phyloP scores from a whole-genome alignment of 768 basidiomycete genomes.

The Austroboletus eburneus region DNA sequence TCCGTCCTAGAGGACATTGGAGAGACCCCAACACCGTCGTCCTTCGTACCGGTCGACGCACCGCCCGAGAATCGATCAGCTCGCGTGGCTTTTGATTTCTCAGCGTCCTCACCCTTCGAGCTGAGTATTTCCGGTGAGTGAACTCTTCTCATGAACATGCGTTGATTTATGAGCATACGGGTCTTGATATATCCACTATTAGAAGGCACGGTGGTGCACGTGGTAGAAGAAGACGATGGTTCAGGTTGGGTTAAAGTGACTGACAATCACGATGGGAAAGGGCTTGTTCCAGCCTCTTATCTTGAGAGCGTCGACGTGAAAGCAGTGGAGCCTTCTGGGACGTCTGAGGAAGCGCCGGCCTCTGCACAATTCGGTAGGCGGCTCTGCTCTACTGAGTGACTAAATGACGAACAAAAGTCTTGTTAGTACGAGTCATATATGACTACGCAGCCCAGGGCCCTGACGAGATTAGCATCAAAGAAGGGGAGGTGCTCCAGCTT shows the following conservation, averaged over 20 bases:
- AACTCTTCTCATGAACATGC: slow-evolving; percentile 8
- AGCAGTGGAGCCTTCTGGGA: slow-evolving; percentile 6
- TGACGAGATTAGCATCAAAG: slow-evolving; percentile 62
- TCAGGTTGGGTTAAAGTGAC: slow-evolving; percentile 83
- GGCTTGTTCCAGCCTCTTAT: slow-evolving; percentile 85
- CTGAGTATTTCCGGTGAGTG: slow-evolving; percentile 57
- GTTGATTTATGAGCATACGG: slow-evolving; percentile 3
- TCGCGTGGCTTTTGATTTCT: slow-evolving; percentile 71
- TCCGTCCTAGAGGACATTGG: slow-evolving; percentile 5
- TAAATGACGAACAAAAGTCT: slow-evolving; percentile 3
- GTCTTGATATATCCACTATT: slow-evolving; percentile 15
- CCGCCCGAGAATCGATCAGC: slow-evolving; percentile 44
- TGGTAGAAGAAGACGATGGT: slow-evolving; percentile 79
- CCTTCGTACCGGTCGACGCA: slow-evolving; percentile 45
- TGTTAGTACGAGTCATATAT: slow-evolving; percentile 76
- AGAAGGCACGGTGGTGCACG: slow-evolving; percentile 63
- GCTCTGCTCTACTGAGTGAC: neutral
- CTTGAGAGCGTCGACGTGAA: slow-evolving; percentile 40
- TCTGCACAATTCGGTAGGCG: slow-evolving; percentile 51
- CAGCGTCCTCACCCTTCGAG: slow-evolving; percentile 74
- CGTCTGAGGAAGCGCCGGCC: slow-evolving; percentile 26
- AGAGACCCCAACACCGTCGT: slow-evolving; percentile 48
- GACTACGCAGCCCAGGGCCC: slow-evolving; percentile 68
- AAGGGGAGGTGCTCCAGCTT: slow-evolving; percentile 61
- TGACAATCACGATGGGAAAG: slow-evolving; percentile 53